A percentile compares a stretch with the other conserved stretches of the same genome.
These are phyloP conservation scores for Plenodomus lindquistii DNA, from an alignment of 2,329 filamentous ascomycete genomes.

Conservation along the genomic window DNA sequence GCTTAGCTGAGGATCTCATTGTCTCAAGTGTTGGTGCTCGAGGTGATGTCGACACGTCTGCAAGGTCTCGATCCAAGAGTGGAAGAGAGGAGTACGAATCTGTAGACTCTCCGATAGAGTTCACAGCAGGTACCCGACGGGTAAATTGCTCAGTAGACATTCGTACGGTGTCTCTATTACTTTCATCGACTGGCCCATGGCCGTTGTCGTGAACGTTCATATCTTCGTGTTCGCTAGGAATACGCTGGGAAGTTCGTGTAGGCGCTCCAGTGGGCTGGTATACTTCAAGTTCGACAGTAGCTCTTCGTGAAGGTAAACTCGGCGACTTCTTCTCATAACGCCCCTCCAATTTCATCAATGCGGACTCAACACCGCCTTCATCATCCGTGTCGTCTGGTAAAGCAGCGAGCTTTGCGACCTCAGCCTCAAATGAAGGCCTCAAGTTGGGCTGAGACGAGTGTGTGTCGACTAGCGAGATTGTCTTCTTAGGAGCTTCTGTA, in stretches of 20 bases:
- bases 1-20: constrained; percentile 52
- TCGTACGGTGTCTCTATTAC: constrained; percentile 37
- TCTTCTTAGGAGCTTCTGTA: constrained; percentile 26
- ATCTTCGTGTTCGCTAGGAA: constrained; percentile 22
- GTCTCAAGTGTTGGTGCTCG: constrained; percentile 47
- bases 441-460: constrained; percentile 60
- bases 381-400: constrained; percentile 81
- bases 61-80: constrained; percentile 68
- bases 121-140: constrained; percentile 27
- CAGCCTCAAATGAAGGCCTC: constrained; percentile 78
- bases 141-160: constrained; percentile 38
- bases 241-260: constrained; percentile 17
- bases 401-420: constrained; percentile 82
- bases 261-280: constrained; percentile 28
- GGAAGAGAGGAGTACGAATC: constrained; percentile 79
- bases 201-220: constrained; percentile 24
- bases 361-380: constrained; percentile 88
- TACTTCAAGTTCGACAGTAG: constrained; percentile 23
- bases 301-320: constrained; percentile 24
- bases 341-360: constrained; percentile 88
- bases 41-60: constrained; percentile 25
- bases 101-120: constrained; percentile 61
- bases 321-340: constrained; percentile 65
- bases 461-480: constrained; percentile 52
- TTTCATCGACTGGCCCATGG: constrained; percentile 31